These are phyloP conservation scores for Panus rudis DNA, from an alignment of 768 basidiomycete genomes.

Conservation along the genomic window DNA sequence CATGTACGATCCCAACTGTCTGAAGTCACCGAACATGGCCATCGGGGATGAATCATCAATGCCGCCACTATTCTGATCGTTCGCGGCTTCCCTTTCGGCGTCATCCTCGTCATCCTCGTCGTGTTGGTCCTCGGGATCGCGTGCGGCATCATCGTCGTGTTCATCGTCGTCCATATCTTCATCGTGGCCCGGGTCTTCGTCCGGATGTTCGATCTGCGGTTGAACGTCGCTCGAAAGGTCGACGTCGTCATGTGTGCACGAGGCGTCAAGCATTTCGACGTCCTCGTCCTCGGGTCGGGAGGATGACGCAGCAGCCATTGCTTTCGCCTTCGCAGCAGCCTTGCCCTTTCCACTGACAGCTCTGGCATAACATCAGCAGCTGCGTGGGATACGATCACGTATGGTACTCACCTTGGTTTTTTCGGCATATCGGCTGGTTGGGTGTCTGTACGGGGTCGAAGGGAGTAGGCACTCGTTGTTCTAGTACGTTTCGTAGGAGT, in stretches of 20 bases:
- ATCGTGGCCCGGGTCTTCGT: conserved; percentile 30
- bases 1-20: conserved; percentile 90
- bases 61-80: conserved; percentile 28
- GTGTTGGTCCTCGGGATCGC: conserved; percentile 42
- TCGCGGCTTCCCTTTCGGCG: conserved; percentile 26
- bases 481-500: conserved; percentile 58
- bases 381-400: conserved; percentile 8
- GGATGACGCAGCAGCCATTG: conserved; percentile 51
- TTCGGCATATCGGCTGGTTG: conserved; percentile 58
- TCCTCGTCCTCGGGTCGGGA: conserved; percentile 66
- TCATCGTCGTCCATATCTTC: conserved; percentile 40
- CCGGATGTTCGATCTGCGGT: conserved; percentile 39
- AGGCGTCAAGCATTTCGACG: conserved; percentile 68
- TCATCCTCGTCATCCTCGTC: conserved; percentile 35
- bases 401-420: conserved; percentile 50
- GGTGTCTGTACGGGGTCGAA: conserved; percentile 50
- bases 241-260: conserved; percentile 40
- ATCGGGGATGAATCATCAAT: conserved; percentile 66
- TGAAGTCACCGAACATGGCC: conserved; percentile 82
- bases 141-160: conserved; percentile 40
- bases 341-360: conserved; percentile 53
- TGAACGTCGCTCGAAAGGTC: too few species aligned
- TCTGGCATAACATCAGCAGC: conserved; percentile 25
- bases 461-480: conserved; percentile 50
- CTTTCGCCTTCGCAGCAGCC: conserved; percentile 29